phyloP scores from a whole-genome alignment of 192 early-diverging fungal genomes.

The Physocladia obscura region DNA sequence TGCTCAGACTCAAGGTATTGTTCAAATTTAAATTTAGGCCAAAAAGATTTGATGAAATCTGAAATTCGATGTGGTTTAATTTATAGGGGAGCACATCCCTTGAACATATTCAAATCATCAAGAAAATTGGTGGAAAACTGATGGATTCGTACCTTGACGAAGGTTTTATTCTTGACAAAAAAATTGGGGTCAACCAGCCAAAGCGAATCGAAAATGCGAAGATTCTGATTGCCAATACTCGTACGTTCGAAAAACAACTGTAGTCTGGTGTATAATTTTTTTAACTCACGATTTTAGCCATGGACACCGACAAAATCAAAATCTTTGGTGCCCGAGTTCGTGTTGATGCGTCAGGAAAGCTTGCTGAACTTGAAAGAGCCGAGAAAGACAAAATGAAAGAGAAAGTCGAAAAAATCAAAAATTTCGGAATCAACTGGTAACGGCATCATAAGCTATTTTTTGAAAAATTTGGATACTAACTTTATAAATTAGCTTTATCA shows the following conservation, averaged over 20 bases:
- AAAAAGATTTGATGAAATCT: too few species aligned
- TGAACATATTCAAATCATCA: constrained; percentile 99
- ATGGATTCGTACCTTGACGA: constrained; percentile 95
- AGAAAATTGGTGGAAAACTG: constrained; percentile 94
- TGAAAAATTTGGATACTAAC: not conserved
- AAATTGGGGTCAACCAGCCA: constrained; percentile 98
- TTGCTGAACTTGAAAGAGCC: constrained; percentile 97
- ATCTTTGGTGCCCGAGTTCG: constrained; percentile 96
- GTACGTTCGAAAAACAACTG: constrained; percentile 45
- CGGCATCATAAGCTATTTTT: not conserved
- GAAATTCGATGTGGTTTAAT: not conserved
- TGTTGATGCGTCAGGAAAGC: constrained; percentile 94
- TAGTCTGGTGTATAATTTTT: not conserved
- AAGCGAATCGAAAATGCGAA: constrained; percentile 93
- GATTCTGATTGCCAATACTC: constrained; percentile 97
- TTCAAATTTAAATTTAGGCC: not conserved
- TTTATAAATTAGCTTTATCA: constrained; percentile 78
- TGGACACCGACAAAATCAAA: constrained; percentile 99
- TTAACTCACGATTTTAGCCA: constrained; percentile 55
- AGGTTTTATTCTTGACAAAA: constrained; percentile 98
- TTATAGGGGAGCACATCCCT: constrained; percentile 87
- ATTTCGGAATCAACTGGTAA: constrained; percentile 90
- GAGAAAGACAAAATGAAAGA: constrained; percentile 97
- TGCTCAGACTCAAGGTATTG: constrained; percentile 80
- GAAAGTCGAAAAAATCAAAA: constrained; percentile 98